Percentiles rank a stretch among this genome's conserved stretches.
Evolutionary conservation across 768 basidiomycete species (phyloP).

Genomic region (Holtermannia corniformis): DNA sequence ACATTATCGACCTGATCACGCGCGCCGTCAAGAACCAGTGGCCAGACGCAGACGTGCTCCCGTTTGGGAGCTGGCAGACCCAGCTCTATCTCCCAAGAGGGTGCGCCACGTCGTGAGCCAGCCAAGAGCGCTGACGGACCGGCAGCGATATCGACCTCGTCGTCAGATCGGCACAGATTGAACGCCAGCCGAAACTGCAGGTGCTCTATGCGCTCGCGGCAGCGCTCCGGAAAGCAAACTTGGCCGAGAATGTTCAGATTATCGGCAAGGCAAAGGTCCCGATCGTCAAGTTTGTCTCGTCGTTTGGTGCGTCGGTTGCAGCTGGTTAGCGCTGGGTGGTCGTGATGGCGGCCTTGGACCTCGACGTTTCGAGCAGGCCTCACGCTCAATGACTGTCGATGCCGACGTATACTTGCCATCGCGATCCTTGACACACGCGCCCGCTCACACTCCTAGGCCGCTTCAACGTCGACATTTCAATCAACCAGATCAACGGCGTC

Average conservation of each 20-base stretch:
- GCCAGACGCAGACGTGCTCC: conserved; percentile 67
- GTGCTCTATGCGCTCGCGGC: conserved; percentile 64
- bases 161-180: conserved; percentile 67
- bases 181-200: conserved; percentile 53
- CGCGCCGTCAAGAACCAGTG: conserved; percentile 57
- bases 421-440: not conserved
- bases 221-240: conserved; percentile 60
- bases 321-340: too few relatives aligned
- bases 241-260: conserved; percentile 73
- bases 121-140: not conserved
- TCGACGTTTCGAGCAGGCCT: conserved; percentile 34
- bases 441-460: conserved; percentile 54
- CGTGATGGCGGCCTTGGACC: too few relatives aligned
- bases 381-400: not conserved
- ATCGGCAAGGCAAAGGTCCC: conserved; percentile 92
- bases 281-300: conserved; percentile 88
- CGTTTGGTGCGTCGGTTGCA: too few relatives aligned
- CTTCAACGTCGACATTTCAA: conserved; percentile 83
- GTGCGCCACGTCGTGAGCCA: conserved; percentile 47
- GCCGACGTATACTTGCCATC: not conserved
- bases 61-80: conserved; percentile 90
- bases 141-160: conserved; percentile 89
- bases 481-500: conserved; percentile 83
- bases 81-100: conserved; percentile 86
- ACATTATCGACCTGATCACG: conserved; percentile 61